Percentiles rank a stretch among this genome's conserved stretches.
Conservation (phyloP, 2,329 filamentous ascomycete species). For the Curvularia lunata region DNA sequence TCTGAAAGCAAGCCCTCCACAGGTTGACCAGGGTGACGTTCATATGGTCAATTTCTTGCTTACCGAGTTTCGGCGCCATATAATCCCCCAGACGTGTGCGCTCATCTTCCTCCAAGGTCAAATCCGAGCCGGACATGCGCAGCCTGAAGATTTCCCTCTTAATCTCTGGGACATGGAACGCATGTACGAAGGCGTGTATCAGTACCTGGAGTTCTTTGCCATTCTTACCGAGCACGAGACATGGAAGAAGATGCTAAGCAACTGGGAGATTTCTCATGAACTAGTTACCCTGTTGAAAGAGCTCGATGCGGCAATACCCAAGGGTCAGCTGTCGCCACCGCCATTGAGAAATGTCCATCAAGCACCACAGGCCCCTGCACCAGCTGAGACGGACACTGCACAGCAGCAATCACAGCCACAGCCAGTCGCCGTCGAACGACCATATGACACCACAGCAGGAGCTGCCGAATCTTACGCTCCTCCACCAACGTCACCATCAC, state of each 20-base stretch:
- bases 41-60: conserved; percentile 86
- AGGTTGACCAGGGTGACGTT: conserved; percentile 65
- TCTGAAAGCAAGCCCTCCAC: conserved; percentile 54
- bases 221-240: conserved; percentile 85
- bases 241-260: conserved; percentile 82
- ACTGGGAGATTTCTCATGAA: conserved; percentile 92
- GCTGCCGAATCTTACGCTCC: conserved; percentile 55
- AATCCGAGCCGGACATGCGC: conserved; percentile 76
- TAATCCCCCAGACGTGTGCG: conserved; percentile 93
- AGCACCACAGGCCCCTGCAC: conserved; percentile 41
- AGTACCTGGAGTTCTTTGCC: conserved; percentile 92
- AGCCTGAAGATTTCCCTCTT: conserved; percentile 87
- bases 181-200: conserved; percentile 91
- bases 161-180: conserved; percentile 98
- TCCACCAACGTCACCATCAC: conserved; percentile 38
- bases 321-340: conserved; percentile 63
- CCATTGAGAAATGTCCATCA: conserved; percentile 55
- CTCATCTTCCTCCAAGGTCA: conserved; percentile 92
- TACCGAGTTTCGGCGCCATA: conserved; percentile 87
- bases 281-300: conserved; percentile 85
- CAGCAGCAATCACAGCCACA: conserved; percentile 35
- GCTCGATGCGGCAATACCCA: conserved; percentile 85
- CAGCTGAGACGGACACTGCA: conserved; percentile 24
- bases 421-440: conserved; percentile 65
- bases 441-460: conserved; percentile 62